Evolutionary conservation across 768 basidiomycete genomes (phyloP).

Genomic region (Mycena latifolia): DNA sequence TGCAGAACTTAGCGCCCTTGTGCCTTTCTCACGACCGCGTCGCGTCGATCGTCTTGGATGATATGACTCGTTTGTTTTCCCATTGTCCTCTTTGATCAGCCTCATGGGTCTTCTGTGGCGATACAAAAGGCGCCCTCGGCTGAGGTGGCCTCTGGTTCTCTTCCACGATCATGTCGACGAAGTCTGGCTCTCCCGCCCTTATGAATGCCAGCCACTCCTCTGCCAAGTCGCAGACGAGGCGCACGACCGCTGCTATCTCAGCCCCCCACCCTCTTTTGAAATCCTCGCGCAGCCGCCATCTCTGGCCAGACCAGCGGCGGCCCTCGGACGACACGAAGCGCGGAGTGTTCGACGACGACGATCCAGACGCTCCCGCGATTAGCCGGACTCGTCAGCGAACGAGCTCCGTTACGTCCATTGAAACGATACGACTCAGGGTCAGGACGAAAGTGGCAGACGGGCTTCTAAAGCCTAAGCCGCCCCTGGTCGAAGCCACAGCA

Average conservation of each 20-base stretch:
- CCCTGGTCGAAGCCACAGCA: conserved; percentile 5
- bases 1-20: too few species aligned
- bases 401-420: conserved; percentile 31
- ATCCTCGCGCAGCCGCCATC: conserved; percentile 33
- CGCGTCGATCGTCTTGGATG: conserved; percentile 1
- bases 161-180: conserved; percentile 19
- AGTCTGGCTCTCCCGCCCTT: conserved; percentile 21
- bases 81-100: conserved; percentile 31
- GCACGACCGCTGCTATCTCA: conserved; percentile 21
- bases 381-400: conserved; percentile 30
- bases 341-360: background rate
- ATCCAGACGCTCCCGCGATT: background rate
- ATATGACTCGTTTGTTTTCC: conserved; percentile 29
- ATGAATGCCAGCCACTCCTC: conserved; percentile 18
- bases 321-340: conserved; percentile 5
- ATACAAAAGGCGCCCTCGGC: background rate
- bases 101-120: background rate
- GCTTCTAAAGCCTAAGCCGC: conserved; percentile 30
- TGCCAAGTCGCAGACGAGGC: conserved; percentile 22
- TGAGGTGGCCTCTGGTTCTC: background rate
- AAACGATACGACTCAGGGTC: conserved; percentile 32
- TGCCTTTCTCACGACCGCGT: conserved; percentile 8
- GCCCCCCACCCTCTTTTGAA: conserved; percentile 34
- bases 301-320: conserved; percentile 29
- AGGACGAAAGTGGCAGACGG: conserved; percentile 16